These are phyloP conservation scores for Rhizopus microsporus DNA, from an alignment of 371 early-diverging fungal species.

Conservation along the genomic window DNA sequence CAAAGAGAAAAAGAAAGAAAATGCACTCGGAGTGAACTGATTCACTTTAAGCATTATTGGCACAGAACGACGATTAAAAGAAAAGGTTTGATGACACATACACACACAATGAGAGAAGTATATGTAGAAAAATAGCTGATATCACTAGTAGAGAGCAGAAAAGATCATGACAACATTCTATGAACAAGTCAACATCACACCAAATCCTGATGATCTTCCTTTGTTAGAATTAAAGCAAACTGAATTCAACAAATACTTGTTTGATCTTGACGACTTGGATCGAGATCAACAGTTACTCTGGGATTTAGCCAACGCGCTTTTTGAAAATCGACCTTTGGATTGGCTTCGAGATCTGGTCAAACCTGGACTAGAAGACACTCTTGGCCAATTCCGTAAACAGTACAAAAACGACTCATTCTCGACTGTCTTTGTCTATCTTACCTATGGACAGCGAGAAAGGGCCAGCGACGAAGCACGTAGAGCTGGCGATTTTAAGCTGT, in stretches of 20 bases:
- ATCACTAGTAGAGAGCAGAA: conserved; percentile 4
- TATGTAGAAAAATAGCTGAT: no score
- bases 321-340: background rate
- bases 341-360: conserved; percentile 18
- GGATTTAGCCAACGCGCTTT: conserved; percentile 8
- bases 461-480: conserved; percentile 12
- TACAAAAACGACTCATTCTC: conserved; percentile 12
- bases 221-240: background rate
- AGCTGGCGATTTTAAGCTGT: conserved; percentile 4
- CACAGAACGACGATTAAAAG: background rate
- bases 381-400: background rate
- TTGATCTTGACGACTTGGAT: background rate
- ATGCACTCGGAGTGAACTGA: background rate
- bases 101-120: background rate
- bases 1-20: background rate
- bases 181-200: conserved; percentile 8
- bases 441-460: conserved; percentile 18
- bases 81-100: background rate
- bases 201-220: conserved; percentile 7
- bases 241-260: background rate
- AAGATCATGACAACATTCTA: conserved; percentile 17
- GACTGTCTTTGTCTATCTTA: conserved; percentile 10
- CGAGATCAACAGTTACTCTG: conserved; percentile 14
- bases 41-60: background rate
- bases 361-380: conserved; percentile 11